Evolutionary conservation across 805 yeast genomes (phyloP).

Genomic region (Sugiyamaella floridensis): DNA sequence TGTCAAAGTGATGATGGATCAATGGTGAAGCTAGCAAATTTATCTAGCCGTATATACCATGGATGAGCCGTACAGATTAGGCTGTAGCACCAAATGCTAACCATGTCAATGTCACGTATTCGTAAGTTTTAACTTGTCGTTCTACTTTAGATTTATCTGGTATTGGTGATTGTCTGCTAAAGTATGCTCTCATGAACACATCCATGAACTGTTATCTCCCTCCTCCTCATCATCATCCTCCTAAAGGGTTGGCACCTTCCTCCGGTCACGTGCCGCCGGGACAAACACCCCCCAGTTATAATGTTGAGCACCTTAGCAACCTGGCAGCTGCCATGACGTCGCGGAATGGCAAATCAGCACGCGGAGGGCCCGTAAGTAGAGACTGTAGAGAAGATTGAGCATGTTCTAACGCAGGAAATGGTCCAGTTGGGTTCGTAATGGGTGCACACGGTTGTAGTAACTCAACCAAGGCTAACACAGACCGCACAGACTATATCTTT

Average conservation of each 20-base stretch:
- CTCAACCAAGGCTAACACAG: slow-evolving; percentile 9
- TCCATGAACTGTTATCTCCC: no score
- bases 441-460: no score
- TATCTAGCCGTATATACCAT: not conserved
- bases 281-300: not conserved
- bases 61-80: no score
- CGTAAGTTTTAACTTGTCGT: no score
- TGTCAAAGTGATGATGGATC: not conserved
- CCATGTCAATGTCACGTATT: no score
- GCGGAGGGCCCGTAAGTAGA: slow-evolving; percentile 1
- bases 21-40: not conserved
- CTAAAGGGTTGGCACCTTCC: not conserved
- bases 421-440: slow-evolving; percentile 28
- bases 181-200: no score
- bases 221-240: no score
- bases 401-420: slow-evolving; percentile 33
- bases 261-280: not conserved
- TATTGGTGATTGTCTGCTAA: no score
- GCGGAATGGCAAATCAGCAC: not conserved
- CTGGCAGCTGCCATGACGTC: not conserved
- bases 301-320: not conserved
- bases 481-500: slow-evolving; percentile 48
- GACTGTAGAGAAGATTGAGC: not conserved
- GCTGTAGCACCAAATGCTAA: no score
- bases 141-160: no score